Base-by-base conservation (phyloP, 352 stramenopile species). In the Pythium plurisporium region DNA sequence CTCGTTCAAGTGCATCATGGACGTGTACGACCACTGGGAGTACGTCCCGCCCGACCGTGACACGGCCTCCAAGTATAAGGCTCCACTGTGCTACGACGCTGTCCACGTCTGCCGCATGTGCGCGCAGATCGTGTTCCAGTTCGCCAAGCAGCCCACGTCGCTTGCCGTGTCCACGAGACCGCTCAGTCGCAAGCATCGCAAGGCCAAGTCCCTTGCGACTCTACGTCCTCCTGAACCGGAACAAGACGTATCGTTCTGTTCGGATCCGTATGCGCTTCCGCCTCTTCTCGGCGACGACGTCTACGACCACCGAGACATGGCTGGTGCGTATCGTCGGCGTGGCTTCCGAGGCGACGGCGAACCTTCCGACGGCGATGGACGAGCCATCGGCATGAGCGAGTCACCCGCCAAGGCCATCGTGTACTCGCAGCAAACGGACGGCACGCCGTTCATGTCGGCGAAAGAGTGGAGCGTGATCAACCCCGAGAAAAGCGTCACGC, bases 1-100 rank as follows among this genome's bases (percentile, higher is more conserved):
- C 54, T 86, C 76, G 37, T 91, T 89, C 64, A 80, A 82, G 51
- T 86, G 81, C 59, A 74, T 91, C 65, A 82, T 91, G 74, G 81
- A 89, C 43, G 69, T 91, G 26, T 75, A 91, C 36, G 65, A 71
- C 6, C 52, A 70, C 45, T 91, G 81, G 81, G 42, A 65, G 7
- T 89, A 83, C 56, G 56, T 62, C 3, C 70, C 81, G 10, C 74
- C 70, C 15, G 74, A 89, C 48, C 62, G 65, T 2, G 64, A 68
- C 20, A 46, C 67, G 9, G 65, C 67, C 9, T 63, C 74, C 60
- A 83, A 82, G 17, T 91, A 87, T 71, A 67, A 67, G 5, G 50
- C 81, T 3, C 81, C 81, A 15, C 57, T 85, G 22, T 89, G 81
- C 60, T 91, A 91, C 55, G 78, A 91, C 55, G 71, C 76, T 11